Evolutionary conservation across 1,284 basidiomycete genomes (phyloP).

Genomic region (Retiboletus flavoniger): DNA sequence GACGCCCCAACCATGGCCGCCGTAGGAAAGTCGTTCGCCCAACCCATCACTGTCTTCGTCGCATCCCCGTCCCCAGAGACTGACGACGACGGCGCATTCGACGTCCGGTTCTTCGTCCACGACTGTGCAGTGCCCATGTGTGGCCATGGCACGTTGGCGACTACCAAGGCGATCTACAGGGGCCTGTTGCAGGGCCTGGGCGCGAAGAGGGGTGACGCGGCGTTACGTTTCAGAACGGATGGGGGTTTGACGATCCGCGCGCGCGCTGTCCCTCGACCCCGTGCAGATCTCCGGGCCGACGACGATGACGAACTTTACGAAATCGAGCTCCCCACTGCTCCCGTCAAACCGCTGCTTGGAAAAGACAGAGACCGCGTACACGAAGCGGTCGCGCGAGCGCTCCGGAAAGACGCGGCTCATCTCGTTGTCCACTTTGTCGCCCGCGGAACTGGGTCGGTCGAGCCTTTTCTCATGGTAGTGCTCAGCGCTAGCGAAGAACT

Average conservation of each 20-base stretch:
- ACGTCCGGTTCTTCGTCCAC: slow-evolving; percentile 7
- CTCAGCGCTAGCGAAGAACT: slow-evolving; percentile 45
- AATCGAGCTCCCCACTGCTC: slow-evolving; percentile 41
- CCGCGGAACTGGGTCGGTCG: slow-evolving; percentile 36
- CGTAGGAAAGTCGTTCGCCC: slow-evolving; percentile 7
- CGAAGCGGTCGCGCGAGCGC: slow-evolving; percentile 36
- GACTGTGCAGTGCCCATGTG: slow-evolving; percentile 1
- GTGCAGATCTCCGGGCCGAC: neutral
- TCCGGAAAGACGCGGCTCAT: slow-evolving; percentile 32
- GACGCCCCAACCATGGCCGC: slow-evolving; percentile 1
- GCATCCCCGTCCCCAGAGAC: neutral
- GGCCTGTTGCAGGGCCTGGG: neutral
- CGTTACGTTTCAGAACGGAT: slow-evolving; percentile 6
- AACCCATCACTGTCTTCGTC: slow-evolving; percentile 13
- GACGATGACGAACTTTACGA: slow-evolving; percentile 38
- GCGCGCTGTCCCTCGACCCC: slow-evolving; percentile 1
- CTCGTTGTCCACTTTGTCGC: slow-evolving; percentile 40
- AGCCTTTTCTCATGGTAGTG: slow-evolving; percentile 43
- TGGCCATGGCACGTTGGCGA: slow-evolving; percentile 11
- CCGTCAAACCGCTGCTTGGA: slow-evolving; percentile 27
- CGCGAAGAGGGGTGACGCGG: neutral
- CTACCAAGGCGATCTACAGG: slow-evolving; percentile 5
- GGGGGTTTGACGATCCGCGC: slow-evolving; percentile 4
- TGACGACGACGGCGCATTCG: neutral
- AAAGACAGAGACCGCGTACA: slow-evolving; percentile 34